Evolutionary conservation across 345 rosid genomes (phyloP).

Genomic region (Trapa bicornis): DNA sequence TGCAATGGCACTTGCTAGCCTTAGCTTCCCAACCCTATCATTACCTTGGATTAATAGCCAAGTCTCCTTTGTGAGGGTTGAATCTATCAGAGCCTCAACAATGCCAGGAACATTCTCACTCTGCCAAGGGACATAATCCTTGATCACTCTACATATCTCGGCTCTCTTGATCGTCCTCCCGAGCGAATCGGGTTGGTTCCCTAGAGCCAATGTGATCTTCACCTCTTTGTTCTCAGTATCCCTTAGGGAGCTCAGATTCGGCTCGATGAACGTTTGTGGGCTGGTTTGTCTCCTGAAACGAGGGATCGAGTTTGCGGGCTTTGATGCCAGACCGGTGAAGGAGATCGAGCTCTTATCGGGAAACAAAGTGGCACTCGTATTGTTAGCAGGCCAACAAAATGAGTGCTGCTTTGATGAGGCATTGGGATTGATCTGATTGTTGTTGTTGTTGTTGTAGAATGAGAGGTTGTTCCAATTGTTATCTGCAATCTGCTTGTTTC

Average conservation of each 20-base stretch:
- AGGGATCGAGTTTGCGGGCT: slow-evolving; percentile 33
- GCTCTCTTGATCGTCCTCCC: not conserved
- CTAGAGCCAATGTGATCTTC: slow-evolving; percentile 64
- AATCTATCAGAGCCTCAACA: slow-evolving; percentile 3
- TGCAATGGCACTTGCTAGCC: slow-evolving; percentile 4
- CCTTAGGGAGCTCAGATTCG: slow-evolving; percentile 49
- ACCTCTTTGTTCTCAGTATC: slow-evolving; percentile 41
- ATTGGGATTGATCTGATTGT: not conserved
- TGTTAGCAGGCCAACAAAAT: too few relatives aligned
- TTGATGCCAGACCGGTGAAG: slow-evolving; percentile 27
- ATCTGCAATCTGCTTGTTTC: slow-evolving; percentile 12
- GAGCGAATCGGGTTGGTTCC: slow-evolving; percentile 21
- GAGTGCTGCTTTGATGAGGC: too few relatives aligned
- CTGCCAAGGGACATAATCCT: slow-evolving; percentile 7
- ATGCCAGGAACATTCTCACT: slow-evolving; percentile 4
- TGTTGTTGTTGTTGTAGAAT: not conserved
- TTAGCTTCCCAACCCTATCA: slow-evolving; percentile 4
- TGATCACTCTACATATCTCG: slow-evolving; percentile 1
- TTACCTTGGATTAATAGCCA: slow-evolving; percentile 7
- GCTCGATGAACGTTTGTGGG: slow-evolving; percentile 19
- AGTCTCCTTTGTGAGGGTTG: not conserved
- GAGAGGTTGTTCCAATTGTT: too few relatives aligned
- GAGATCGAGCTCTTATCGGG: slow-evolving; percentile 31
- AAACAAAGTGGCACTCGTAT: slow-evolving; percentile 17
- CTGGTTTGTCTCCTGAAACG: slow-evolving; percentile 46